Evolutionary conservation across 192 early-diverging fungal species (phyloP).

Genomic region (Linnemannia hyalina): DNA sequence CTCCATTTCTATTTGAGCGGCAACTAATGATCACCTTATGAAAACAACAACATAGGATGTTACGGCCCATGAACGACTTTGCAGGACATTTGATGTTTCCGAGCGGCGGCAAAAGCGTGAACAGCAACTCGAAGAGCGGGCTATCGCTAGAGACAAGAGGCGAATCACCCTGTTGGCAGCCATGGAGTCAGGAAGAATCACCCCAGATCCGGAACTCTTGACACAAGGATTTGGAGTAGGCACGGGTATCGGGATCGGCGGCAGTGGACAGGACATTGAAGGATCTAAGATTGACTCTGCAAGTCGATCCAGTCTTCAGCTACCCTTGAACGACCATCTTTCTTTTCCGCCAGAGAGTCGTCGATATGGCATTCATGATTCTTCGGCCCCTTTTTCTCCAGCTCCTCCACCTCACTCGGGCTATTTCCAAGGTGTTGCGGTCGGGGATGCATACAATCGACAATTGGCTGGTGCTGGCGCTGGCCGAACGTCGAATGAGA

Average conservation of each 20-base stretch:
- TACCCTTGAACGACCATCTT: slow-evolving; percentile 47
- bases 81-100: slow-evolving; percentile 50
- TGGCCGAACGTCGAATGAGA: slow-evolving; percentile 18
- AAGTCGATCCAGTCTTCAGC: slow-evolving; percentile 43
- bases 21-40: not conserved
- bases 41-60: slow-evolving; percentile 32
- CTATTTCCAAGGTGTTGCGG: not conserved
- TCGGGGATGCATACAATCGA: slow-evolving; percentile 29
- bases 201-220: slow-evolving; percentile 27
- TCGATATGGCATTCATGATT: slow-evolving; percentile 46
- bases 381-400: slow-evolving; percentile 14
- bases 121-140: slow-evolving; percentile 32
- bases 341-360: slow-evolving; percentile 46
- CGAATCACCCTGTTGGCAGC: slow-evolving; percentile 20
- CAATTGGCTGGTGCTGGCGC: not conserved
- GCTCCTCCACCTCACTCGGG: slow-evolving; percentile 3
- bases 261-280: slow-evolving; percentile 28
- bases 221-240: slow-evolving; percentile 19
- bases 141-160: slow-evolving; percentile 36
- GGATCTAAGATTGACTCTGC: slow-evolving; percentile 26
- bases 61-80: slow-evolving; percentile 48
- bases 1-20: not conserved
- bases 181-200: slow-evolving; percentile 30
- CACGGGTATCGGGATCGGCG: slow-evolving; percentile 29
- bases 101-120: slow-evolving; percentile 47